Base-by-base conservation (phyloP, 768 basidiomycete genomes). In the Mrakia gelida region DNA sequence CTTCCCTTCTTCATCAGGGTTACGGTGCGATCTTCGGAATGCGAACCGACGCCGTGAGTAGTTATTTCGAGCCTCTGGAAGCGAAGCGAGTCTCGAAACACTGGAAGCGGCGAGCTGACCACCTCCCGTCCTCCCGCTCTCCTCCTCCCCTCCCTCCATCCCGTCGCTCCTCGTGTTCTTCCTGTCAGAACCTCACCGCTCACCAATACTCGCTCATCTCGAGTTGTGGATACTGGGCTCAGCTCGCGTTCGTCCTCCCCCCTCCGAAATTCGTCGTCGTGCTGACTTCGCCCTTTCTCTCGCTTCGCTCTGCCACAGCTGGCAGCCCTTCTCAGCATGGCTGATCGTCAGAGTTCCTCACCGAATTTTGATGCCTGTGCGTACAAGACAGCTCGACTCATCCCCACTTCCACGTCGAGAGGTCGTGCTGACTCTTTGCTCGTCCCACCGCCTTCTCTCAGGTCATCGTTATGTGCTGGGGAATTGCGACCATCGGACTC, bases 271-370 rank as follows among this genome's bases (percentile, higher is more conserved):
- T 1, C 59, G 59, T 28, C 59, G 59, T 52, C 49, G 18, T 18
- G 11, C n/a, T 59, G 59, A 59, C 59, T 59, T 59, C 18, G n/a
- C 28, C 18, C 28, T 10, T 28, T 28, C 59, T 59, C 28, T n/a
- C 26, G 8, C 8, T 28, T 28, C 59, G 26, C 11, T 59, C 28
- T 28, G 26, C 28, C 28, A 16, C 59, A 52, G 49, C 9, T 67
- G 65, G 79, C 81, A 82, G 71, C 82, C 82, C 0, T 80, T 84
- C 75, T 79, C 80, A 3, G 80, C 82, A 11, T 80, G 79, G 34
- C 67, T 84, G 54, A 81, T 83, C 65, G 82, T 84, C 70, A 80
- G 79, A 54, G 77, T 70, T 3, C 67, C 67, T 70, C 67, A 70
- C 41, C 67, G 67, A 15, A 41, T 41, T 41, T 23, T 70, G 8